Evolutionary conservation across 805 yeast genomes (phyloP).

Genomic region (Phaffomyces opuntiae): DNA sequence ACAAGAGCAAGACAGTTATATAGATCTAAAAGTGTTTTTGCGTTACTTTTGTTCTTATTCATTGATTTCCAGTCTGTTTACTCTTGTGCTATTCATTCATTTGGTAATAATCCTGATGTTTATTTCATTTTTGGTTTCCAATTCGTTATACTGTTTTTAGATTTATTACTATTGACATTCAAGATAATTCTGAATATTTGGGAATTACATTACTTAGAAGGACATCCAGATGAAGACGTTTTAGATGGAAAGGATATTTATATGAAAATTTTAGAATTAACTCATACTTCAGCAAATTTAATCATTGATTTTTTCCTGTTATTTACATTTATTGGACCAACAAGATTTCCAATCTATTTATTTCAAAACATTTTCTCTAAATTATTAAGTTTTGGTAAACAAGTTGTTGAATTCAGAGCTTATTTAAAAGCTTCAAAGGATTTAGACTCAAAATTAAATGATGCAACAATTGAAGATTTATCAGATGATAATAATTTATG

Average conservation of each 20-base stretch:
- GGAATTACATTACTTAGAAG: slow-evolving; percentile 45
- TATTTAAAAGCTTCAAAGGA: slow-evolving; percentile 44
- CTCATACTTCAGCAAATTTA: slow-evolving; percentile 41
- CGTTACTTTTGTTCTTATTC: slow-evolving; percentile 36
- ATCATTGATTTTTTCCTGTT: slow-evolving; percentile 39
- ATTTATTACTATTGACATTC: slow-evolving; percentile 37
- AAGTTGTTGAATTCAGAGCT: slow-evolving; percentile 31
- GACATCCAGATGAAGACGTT: slow-evolving; percentile 47
- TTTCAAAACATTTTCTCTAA: slow-evolving; percentile 43
- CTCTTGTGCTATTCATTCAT: slow-evolving; percentile 41
- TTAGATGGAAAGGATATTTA: slow-evolving; percentile 69
- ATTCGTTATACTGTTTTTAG: slow-evolving; percentile 56
- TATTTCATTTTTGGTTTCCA: slow-evolving; percentile 71
- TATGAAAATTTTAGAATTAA: slow-evolving; percentile 49
- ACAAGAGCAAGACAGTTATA: slow-evolving; percentile 27
- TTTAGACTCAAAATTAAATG: slow-evolving; percentile 53
- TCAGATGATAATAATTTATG: slow-evolving; percentile 59
- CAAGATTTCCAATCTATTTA: slow-evolving; percentile 38
- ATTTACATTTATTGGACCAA: slow-evolving; percentile 37
- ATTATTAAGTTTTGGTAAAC: slow-evolving; percentile 24
- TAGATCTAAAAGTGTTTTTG: slow-evolving; percentile 35
- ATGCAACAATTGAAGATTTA: slow-evolving; percentile 56
- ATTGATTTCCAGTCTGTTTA: slow-evolving; percentile 48
- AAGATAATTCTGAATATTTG: slow-evolving; percentile 44
- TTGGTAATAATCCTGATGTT: slow-evolving; percentile 39